phyloP scores from a whole-genome alignment of 257 asterid species.

The Gentiana dahurica region DNA sequence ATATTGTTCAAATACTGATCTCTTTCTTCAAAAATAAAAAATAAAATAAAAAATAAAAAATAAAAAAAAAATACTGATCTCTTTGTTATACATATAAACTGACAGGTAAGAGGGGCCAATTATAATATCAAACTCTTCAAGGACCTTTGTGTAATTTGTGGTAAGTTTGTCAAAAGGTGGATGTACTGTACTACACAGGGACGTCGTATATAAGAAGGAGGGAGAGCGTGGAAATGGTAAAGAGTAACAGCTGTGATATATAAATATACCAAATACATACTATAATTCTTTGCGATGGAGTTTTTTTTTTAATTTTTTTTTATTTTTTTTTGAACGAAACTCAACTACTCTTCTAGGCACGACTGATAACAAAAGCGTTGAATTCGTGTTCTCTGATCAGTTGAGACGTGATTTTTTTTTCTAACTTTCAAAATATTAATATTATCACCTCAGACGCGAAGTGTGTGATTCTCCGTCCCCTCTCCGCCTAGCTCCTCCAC shows the following conservation, averaged over 20 bases:
- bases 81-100: no score
- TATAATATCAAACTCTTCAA: no score
- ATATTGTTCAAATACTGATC: no score
- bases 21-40: no score
- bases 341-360: conserved; percentile 31
- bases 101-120: no score
- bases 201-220: not conserved
- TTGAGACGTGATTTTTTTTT: conserved; percentile 38
- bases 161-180: no score
- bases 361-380: conserved; percentile 22
- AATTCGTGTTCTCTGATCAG: conserved; percentile 30
- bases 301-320: no score
- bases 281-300: no score
- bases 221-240: not conserved
- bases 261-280: not conserved
- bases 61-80: no score
- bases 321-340: conserved; percentile 7
- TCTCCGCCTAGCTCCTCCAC: not conserved
- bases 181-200: not conserved
- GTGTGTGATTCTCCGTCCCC: conserved; percentile 19
- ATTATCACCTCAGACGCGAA: conserved; percentile 2
- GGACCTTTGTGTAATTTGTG: no score
- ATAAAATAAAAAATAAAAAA: no score
- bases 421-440: not conserved
- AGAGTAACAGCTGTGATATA: not conserved